Evolutionary conservation across 2,329 filamentous ascomycete species (phyloP), one percentile per base, ranked within the genome.

Genomic region (Xylariales sp.): DNA sequence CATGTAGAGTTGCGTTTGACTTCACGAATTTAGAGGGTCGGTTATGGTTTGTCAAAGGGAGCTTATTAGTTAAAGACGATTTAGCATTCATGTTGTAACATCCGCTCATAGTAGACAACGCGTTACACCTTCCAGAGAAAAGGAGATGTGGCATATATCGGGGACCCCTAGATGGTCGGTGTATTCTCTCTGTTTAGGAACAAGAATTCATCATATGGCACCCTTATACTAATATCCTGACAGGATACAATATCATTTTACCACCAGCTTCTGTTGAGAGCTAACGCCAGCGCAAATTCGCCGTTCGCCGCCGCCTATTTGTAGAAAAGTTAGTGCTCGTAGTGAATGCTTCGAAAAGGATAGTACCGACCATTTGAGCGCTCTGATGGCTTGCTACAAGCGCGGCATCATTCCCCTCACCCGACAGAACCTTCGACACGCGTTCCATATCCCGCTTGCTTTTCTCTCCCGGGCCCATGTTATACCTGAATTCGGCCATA

Each of bases 311-410:
- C 52, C 7, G 43, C 8, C 64, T 65, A 45, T 45, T 58, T n/a
- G 43, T 9, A 50, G 8, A 39, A 28, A 28, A n/a, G 49, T 64
- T 18, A 63, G 52, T 18, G 1, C 12, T 7, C 34, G 14, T 34
- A 16, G 32, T 1, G 18, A 28, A 12, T 48, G 1, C 9, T 3
- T 3, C 2, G 8, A 30, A 54, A 34, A 63, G 7, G 3, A 43
- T 14, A 28, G 6, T 2, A 59, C 64, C 16, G 54, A 67, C 65
- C 28, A 67, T 32, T 55, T 67, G 65, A 50, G 61, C 61, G 52
- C 59, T 59, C 28, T 67, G 60, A 10, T 36, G 28, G 46, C 55
- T 67, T 1, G 65, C 61, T 5, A 67, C 65, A 46, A 64, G 54
- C 7, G 48, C 61, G 46, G 65, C 30, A 55, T 67, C 45, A 52